Evolutionary conservation across 768 basidiomycete genomes (phyloP).

Genomic region (Hypsizygus marmoreus): DNA sequence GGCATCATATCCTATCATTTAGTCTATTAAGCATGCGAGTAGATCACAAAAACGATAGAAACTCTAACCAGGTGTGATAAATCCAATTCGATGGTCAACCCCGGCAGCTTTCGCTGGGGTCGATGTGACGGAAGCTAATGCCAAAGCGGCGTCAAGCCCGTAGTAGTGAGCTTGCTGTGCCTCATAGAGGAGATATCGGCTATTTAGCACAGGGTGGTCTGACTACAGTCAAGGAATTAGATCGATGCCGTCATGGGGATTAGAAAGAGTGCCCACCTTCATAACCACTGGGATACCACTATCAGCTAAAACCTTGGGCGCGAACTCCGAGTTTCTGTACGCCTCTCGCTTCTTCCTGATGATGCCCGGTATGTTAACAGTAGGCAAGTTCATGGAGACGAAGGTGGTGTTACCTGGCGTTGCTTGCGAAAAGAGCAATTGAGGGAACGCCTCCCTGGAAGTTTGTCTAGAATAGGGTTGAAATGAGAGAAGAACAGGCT

Average conservation of each 20-base stretch:
- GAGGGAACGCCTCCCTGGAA: conserved; percentile 55
- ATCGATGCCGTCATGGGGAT: too few relatives aligned
- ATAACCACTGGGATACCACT: conserved; percentile 67
- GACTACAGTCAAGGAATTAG: conserved; percentile 32
- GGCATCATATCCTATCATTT: conserved; percentile 65
- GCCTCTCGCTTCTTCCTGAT: conserved; percentile 48
- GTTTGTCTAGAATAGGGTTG: conserved; percentile 1
- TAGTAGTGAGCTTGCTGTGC: conserved; percentile 71
- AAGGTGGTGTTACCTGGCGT: conserved; percentile 55
- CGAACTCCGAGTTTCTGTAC: conserved; percentile 74
- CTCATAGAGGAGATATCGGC: conserved; percentile 69
- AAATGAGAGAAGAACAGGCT: conserved; percentile 4
- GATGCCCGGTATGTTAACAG: neutral
- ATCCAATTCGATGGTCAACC: conserved; percentile 68
- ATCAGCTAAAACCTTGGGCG: conserved; percentile 68
- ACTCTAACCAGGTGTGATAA: conserved; percentile 55
- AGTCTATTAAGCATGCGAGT: too few relatives aligned
- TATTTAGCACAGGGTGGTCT: conserved; percentile 60
- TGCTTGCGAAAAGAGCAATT: conserved; percentile 72
- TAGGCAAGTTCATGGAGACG: neutral
- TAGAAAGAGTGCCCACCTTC: conserved; percentile 48
- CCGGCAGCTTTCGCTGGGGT: conserved; percentile 67
- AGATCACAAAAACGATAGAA: too few relatives aligned
- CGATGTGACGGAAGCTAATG: conserved; percentile 64
- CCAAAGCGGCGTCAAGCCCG: conserved; percentile 57